These are phyloP conservation scores for Logfia minima DNA, from an alignment of 129 eudicot species.

Conservation along the genomic window DNA sequence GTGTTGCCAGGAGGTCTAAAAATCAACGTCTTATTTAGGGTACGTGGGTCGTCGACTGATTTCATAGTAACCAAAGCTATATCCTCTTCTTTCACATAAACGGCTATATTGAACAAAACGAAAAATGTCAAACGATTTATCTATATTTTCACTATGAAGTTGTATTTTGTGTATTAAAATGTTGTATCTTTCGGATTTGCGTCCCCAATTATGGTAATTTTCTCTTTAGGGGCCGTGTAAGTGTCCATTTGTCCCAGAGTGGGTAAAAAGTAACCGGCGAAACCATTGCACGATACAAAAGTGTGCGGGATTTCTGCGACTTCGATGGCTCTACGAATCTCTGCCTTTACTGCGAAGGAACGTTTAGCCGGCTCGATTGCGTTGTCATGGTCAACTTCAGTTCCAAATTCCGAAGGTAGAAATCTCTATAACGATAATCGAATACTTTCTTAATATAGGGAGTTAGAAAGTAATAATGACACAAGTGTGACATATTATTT, in stretches of 20 bases:
- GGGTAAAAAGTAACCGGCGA: slow-evolving; percentile 45
- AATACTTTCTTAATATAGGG: too few relatives aligned
- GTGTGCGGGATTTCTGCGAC: slow-evolving; percentile 51
- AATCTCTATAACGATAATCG: slow-evolving; percentile 35
- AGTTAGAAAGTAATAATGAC: too few relatives aligned
- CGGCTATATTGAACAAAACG: slow-evolving; percentile 31
- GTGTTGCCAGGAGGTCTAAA: slow-evolving; percentile 52
- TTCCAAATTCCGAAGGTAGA: slow-evolving; percentile 57
- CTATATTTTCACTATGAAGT: not conserved
- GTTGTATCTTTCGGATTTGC: slow-evolving; percentile 45
- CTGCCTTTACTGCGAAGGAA: slow-evolving; percentile 32
- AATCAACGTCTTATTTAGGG: slow-evolving; percentile 65
- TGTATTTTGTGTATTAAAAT: not conserved
- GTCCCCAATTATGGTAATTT: slow-evolving; percentile 46
- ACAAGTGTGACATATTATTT: too few relatives aligned
- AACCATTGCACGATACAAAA: slow-evolving; percentile 39
- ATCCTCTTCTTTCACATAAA: slow-evolving; percentile 60
- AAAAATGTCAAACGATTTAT: not conserved
- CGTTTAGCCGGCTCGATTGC: slow-evolving; percentile 54
- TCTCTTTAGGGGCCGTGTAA: slow-evolving; percentile 38
- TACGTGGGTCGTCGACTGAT: slow-evolving; percentile 76
- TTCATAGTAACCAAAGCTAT: slow-evolving; percentile 68
- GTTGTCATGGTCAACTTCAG: slow-evolving; percentile 47
- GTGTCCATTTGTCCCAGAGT: slow-evolving; percentile 40
- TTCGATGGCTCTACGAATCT: slow-evolving; percentile 47